A percentile compares a stretch with the other conserved stretches of the same genome.
These are phyloP conservation scores for Kickxella alabastrina DNA, from an alignment of 192 early-diverging fungal genomes.

Conservation along the genomic window DNA sequence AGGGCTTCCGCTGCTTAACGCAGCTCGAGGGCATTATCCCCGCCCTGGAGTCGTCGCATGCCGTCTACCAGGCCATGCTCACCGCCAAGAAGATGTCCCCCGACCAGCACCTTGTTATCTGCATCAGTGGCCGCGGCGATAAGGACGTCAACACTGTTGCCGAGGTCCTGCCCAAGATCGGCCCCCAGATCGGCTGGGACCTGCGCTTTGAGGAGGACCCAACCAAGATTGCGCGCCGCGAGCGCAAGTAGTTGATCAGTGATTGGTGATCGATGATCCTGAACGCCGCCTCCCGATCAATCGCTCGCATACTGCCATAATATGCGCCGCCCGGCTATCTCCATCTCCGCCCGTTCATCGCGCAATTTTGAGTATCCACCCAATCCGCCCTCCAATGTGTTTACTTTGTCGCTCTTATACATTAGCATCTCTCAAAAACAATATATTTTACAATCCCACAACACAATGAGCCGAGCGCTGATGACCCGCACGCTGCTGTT, in stretches of 20 bases:
- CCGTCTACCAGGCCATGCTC: slow-evolving; percentile 76
- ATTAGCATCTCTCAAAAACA: too few relatives aligned
- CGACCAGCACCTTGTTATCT: slow-evolving; percentile 84
- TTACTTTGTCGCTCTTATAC: too few relatives aligned
- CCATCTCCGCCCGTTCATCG: too few relatives aligned
- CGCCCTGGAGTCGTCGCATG: slow-evolving; percentile 93
- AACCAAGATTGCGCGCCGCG: slow-evolving; percentile 17
- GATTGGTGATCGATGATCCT: too few relatives aligned
- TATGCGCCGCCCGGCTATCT: too few relatives aligned
- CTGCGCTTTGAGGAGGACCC: slow-evolving; percentile 57
- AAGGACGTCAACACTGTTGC: slow-evolving; percentile 95
- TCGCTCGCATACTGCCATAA: too few relatives aligned
- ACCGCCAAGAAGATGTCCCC: slow-evolving; percentile 68
- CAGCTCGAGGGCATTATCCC: slow-evolving; percentile 90
- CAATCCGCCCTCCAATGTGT: too few relatives aligned
- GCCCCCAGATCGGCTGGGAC: slow-evolving; percentile 92
- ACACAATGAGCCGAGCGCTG: too few relatives aligned
- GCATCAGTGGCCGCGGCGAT: slow-evolving; percentile 91
- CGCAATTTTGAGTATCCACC: too few relatives aligned
- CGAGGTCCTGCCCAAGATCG: slow-evolving; percentile 83
- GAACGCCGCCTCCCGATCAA: too few relatives aligned
- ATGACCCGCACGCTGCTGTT: too few relatives aligned
- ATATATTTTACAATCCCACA: too few relatives aligned
- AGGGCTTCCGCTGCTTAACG: slow-evolving; percentile 72
- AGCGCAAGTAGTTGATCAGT: background rate